Evolutionary conservation across 805 yeast species (phyloP).

Genomic region (Candida methanosorbosa): DNA sequence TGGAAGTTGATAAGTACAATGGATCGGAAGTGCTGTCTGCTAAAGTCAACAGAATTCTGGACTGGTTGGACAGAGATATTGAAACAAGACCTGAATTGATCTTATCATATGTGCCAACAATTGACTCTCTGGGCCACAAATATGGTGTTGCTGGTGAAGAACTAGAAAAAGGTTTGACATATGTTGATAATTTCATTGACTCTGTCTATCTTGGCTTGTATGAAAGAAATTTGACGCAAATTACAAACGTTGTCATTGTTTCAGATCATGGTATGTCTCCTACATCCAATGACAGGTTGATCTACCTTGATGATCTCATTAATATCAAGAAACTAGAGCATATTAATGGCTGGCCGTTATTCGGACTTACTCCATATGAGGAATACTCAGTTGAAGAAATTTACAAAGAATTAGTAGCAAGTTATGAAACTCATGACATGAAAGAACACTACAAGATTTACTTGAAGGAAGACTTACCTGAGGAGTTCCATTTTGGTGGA

Average conservation of each 20-base stretch:
- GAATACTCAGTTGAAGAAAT: constrained; percentile 34
- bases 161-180: constrained; percentile 41
- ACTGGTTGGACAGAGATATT: constrained; percentile 59
- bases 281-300: constrained; percentile 57
- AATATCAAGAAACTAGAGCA: constrained; percentile 47
- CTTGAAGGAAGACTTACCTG: constrained; percentile 43
- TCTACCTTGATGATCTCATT: constrained; percentile 66
- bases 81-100: constrained; percentile 64
- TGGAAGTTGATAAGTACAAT: constrained; percentile 55
- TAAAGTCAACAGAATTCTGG: constrained; percentile 50
- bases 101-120: constrained; percentile 69
- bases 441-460: constrained; percentile 36
- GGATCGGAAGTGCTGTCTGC: constrained; percentile 48
- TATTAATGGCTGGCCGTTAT: constrained; percentile 81
- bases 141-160: constrained; percentile 60
- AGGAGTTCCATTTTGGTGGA: constrained; percentile 51
- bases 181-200: constrained; percentile 61
- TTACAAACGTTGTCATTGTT: constrained; percentile 69
- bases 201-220: constrained; percentile 37
- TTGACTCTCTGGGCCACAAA: constrained; percentile 72
- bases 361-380: constrained; percentile 56
- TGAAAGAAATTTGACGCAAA: constrained; percentile 46
- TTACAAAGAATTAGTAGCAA: constrained; percentile 30
- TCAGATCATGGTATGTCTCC: constrained; percentile 97
- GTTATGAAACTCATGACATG: constrained; percentile 20